A percentile compares a stretch with the other conserved stretches of the same genome.
Conservation (phyloP, 2,329 filamentous ascomycete species). For the Penicillium crustosum region DNA sequence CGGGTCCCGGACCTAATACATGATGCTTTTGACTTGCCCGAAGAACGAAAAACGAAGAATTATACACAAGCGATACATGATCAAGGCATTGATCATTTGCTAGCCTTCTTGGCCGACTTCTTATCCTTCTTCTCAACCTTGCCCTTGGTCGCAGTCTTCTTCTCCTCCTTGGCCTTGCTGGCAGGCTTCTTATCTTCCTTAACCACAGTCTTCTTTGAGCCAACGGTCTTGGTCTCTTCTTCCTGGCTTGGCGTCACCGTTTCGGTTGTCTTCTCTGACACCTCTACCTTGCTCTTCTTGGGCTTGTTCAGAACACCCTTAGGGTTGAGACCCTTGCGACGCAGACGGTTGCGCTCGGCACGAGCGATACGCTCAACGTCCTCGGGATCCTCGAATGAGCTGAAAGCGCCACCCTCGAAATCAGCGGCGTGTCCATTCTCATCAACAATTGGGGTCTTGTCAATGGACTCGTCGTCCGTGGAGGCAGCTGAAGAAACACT, state of each 20-base stretch:
- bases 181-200: conserved; percentile 20
- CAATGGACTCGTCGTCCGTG: conserved; percentile 52
- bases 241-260: conserved; percentile 10
- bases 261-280: conserved; percentile 20
- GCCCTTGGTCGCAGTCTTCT: conserved; percentile 20
- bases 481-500: conserved; percentile 25
- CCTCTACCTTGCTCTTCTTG: conserved; percentile 30
- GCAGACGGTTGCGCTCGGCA: conserved; percentile 71
- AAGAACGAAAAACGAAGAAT: conserved; percentile 15
- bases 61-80: conserved; percentile 20
- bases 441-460: conserved; percentile 67
- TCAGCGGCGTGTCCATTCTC: conserved; percentile 34
- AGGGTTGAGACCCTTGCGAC: conserved; percentile 72
- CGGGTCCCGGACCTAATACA: conserved; percentile 24
- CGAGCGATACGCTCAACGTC: conserved; percentile 70
- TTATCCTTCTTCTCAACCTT: conserved; percentile 28
- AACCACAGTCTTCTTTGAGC: conserved; percentile 6
- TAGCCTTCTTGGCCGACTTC: conserved; percentile 29
- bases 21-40: conserved; percentile 27
- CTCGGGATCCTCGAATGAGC: conserved; percentile 71
- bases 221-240: conserved; percentile 19
- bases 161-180: conserved; percentile 16
- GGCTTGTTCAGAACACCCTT: conserved; percentile 53
- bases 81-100: conserved; percentile 28
- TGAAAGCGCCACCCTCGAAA: conserved; percentile 59